These are phyloP conservation scores for Glarea lozoyensis DNA, from an alignment of 495 filamentous ascomycete genomes.

Conservation along the genomic window DNA sequence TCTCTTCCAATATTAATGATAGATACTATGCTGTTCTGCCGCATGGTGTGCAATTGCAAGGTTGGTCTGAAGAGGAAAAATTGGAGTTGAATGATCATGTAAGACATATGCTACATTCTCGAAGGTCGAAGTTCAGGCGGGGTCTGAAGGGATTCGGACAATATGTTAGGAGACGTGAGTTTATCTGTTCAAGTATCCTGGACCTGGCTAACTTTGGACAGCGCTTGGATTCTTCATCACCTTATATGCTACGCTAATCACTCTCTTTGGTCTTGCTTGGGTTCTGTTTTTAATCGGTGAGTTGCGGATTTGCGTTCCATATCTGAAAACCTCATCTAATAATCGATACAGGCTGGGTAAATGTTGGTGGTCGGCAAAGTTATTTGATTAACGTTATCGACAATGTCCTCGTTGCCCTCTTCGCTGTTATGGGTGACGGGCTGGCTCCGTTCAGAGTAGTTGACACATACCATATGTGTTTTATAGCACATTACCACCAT, in stretches of 20 bases:
- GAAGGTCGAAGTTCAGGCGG: conserved; percentile 64
- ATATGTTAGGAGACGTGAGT: conserved; percentile 53
- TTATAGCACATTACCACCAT: conserved; percentile 44
- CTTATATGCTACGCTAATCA: conserved; percentile 72
- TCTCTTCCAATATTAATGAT: conserved; percentile 35
- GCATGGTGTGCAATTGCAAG: conserved; percentile 54
- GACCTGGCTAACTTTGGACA: conserved; percentile 15
- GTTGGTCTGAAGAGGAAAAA: conserved; percentile 62
- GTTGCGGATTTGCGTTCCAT: conserved; percentile 15
- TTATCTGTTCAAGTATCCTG: neutral
- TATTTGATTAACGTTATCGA: conserved; percentile 72
- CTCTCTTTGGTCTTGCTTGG: conserved; percentile 73
- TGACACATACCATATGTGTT: conserved; percentile 61
- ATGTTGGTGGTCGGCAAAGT: conserved; percentile 59
- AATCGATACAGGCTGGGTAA: conserved; percentile 54
- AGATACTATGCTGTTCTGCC: conserved; percentile 50
- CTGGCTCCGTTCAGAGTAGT: conserved; percentile 66
- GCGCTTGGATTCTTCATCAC: conserved; percentile 68
- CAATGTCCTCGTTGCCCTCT: conserved; percentile 66
- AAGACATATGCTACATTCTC: conserved; percentile 72
- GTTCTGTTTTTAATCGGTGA: conserved; percentile 68
- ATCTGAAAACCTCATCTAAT: neutral
- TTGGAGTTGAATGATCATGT: conserved; percentile 71
- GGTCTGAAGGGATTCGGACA: conserved; percentile 65
- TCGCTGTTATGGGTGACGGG: conserved; percentile 69